Evolutionary conservation across 1,139 yeast species (phyloP).

Genomic region (Suhomyces bribrorum): DNA sequence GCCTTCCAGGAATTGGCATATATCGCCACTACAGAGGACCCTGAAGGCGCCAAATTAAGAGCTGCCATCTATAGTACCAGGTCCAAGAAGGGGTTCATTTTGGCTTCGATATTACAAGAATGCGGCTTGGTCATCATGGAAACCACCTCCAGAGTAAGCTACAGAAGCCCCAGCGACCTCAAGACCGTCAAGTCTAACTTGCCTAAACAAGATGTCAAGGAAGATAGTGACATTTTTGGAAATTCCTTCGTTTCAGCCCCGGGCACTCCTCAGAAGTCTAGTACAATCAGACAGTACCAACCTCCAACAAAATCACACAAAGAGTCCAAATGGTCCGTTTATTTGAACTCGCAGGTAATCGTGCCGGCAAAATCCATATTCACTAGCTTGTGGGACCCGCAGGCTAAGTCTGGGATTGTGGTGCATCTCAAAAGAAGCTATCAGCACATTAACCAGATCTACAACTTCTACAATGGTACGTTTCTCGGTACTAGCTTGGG

Average conservation of each 20-base stretch:
- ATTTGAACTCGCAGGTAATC: conserved; percentile 15
- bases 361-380: conserved; percentile 17
- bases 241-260: conserved; percentile 20
- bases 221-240: conserved; percentile 35
- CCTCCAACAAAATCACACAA: conserved; percentile 3
- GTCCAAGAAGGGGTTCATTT: conserved; percentile 46
- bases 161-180: conserved; percentile 35
- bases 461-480: conserved; percentile 9
- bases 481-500: conserved; percentile 36
- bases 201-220: conserved; percentile 12
- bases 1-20: conserved; percentile 78
- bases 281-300: conserved; percentile 4
- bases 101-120: conserved; percentile 63
- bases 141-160: conserved; percentile 44
- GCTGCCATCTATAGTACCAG: conserved; percentile 54
- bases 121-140: conserved; percentile 56
- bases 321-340: conserved; percentile 10
- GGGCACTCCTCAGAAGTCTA: conserved; percentile 7
- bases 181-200: conserved; percentile 25
- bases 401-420: neutral
- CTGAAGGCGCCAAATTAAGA: conserved; percentile 48
- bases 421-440: neutral
- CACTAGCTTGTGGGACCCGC: conserved; percentile 3
- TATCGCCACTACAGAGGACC: conserved; percentile 51
- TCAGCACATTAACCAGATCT: conserved; percentile 1